Conservation (phyloP, 768 basidiomycete genomes). For the Pleurotus sapidus region DNA sequence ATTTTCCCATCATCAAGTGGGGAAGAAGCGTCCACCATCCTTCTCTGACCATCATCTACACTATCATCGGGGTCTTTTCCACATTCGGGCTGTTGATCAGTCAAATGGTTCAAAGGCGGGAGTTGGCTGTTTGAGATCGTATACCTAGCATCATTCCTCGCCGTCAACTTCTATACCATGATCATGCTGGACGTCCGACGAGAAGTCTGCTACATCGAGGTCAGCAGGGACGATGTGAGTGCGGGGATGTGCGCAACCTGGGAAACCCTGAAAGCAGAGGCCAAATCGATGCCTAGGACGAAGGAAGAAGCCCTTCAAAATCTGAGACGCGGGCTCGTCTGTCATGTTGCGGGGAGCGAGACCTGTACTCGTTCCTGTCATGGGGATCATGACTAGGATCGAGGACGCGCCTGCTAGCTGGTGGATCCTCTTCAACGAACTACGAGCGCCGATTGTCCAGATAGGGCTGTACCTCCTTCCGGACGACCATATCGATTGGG, state of each 20-base stretch:
- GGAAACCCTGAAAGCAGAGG: background rate
- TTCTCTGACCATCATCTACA: slow-evolving; percentile 3
- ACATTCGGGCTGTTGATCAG: background rate
- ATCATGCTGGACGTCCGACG: slow-evolving; percentile 6
- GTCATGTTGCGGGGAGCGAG: background rate
- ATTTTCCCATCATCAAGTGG: slow-evolving; percentile 5
- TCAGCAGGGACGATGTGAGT: background rate
- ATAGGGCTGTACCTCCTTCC: background rate
- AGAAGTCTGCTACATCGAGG: slow-evolving; percentile 3
- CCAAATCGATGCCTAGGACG: background rate
- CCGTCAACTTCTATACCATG: slow-evolving; percentile 1
- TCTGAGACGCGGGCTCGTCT: background rate
- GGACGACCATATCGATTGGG: slow-evolving; percentile 3
- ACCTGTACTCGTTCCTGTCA: background rate
- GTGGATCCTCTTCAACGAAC: slow-evolving; percentile 7
- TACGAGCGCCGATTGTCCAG: background rate
- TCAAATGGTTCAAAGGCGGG: slow-evolving; percentile 5
- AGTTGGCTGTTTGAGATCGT: slow-evolving; percentile 5
- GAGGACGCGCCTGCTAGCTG: slow-evolving; percentile 5
- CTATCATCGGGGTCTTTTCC: background rate
- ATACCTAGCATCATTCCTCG: background rate
- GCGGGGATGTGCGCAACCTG: background rate
- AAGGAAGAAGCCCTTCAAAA: slow-evolving; percentile 6
- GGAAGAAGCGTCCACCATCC: slow-evolving; percentile 6
- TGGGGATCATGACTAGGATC: background rate